Evolutionary conservation across 305 asterid genomes (phyloP), one percentile per base, ranked within the genome.

Genomic region (Caryopteris hybrid): DNA sequence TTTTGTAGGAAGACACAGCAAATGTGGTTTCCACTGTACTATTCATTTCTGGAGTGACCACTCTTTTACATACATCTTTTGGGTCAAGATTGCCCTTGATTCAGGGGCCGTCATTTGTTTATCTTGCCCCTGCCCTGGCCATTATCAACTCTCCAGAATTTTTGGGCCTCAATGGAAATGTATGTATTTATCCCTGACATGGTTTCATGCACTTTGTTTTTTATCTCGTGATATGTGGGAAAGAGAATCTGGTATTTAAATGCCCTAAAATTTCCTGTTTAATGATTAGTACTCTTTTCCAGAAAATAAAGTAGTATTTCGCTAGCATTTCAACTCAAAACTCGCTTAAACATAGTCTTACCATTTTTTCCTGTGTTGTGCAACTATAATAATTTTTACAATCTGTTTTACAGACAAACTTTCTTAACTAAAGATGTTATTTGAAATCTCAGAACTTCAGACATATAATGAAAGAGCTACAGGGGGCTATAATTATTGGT

Each of bases 31-130:
- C 98, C 74, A 95, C 99, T 0, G 97, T 86, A 81, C 86, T 95
- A 45, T 85, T 95, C 72, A 66, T 85, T 21, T 91, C 99, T 1
- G 99, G 99, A 71, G 84, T 89, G 73, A 86, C 99, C 0, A 95
- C 99, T 2, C 91, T 95, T 42, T 56, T 91, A 71, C 99, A 95
- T 69, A 84, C 87, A 16, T 84, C 91, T 18, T 95, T 95, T 75
- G 99, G 99, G 29, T 95, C 99, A 8, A 91, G 99, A 80, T 75
- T 95, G 79, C 99, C 99, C 61, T 80, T 95, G 77, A 89, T 95
- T 79, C 99, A 95, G 88, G 99, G 99, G 31, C 96, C 99, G 70
- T 95, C 99, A 0, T 95, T 91, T 71, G 97, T 95, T 70, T 91
- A 86, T 81, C 98, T 95, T 71, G 99, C 99, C 66, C 98, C 99